These are phyloP conservation scores for Apium graveolens DNA, from an alignment of 129 eudicot species.

Conservation along the genomic window DNA sequence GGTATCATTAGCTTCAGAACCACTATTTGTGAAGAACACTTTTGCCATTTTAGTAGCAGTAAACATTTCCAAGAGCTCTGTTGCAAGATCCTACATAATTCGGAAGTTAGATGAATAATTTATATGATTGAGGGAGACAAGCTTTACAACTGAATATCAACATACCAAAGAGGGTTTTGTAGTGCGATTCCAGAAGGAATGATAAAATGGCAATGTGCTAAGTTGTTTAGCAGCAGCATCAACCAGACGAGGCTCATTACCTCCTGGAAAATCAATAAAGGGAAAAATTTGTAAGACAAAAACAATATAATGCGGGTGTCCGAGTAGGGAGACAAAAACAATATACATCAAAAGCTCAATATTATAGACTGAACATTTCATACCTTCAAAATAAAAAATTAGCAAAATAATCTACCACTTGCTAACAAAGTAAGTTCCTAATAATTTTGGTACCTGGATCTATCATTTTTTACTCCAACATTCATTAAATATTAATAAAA, in stretches of 20 bases:
- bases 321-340: neutral
- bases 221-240: slow-evolving; percentile 83
- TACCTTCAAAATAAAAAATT: neutral
- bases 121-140: neutral
- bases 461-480: neutral
- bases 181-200: slow-evolving; percentile 97
- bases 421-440: neutral
- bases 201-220: slow-evolving; percentile 84
- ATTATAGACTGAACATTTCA: neutral
- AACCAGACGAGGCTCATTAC: slow-evolving; percentile 81
- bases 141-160: neutral
- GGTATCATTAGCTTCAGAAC: slow-evolving; percentile 94
- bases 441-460: neutral
- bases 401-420: neutral
- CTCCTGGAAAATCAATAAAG: slow-evolving; percentile 44
- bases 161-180: slow-evolving; percentile 88
- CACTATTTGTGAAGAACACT: slow-evolving; percentile 83
- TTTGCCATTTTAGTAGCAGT: slow-evolving; percentile 74
- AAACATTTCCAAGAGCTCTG: slow-evolving; percentile 61
- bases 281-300: neutral
- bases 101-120: slow-evolving; percentile 1
- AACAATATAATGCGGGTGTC: neutral
- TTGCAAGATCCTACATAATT: slow-evolving; percentile 68
- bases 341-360: neutral
- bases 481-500: neutral